A percentile compares a stretch with the other conserved stretches of the same genome.
Evolutionary conservation across 345 rosid genomes (phyloP).

Genomic region (Syzygium jambos): DNA sequence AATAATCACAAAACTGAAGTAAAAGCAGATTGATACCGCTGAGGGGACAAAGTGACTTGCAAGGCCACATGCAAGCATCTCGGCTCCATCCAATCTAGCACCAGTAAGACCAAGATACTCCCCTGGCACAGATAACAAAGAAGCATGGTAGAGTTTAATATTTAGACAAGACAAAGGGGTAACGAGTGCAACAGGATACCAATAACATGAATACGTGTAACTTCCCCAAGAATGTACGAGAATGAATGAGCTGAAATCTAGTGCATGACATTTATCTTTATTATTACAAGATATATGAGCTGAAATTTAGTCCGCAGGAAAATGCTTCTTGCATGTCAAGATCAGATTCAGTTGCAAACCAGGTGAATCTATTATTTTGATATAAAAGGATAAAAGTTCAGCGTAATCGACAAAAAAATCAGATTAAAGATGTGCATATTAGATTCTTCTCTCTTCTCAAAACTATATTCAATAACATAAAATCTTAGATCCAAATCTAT

Average conservation of each 20-base stretch:
- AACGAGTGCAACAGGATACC: neutral
- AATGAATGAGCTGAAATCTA: neutral
- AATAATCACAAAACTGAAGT: neutral
- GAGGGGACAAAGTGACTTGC: conserved; percentile 81
- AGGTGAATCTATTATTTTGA: neutral
- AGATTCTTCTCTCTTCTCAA: neutral
- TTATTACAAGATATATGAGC: neutral
- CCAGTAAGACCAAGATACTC: conserved; percentile 79
- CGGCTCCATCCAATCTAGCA: conserved; percentile 68
- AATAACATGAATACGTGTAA: neutral
- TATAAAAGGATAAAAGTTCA: neutral
- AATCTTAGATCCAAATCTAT: neutral
- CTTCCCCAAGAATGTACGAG: neutral
- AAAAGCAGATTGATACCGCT: conserved; percentile 23
- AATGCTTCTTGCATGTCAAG: neutral
- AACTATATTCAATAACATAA: neutral
- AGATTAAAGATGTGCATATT: neutral
- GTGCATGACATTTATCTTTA: neutral
- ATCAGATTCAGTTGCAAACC: neutral
- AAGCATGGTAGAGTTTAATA: neutral
- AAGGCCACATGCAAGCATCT: conserved; percentile 84
- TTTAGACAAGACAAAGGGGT: neutral
- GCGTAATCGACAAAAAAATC: neutral
- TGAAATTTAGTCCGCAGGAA: neutral
- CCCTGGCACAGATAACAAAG: conserved; percentile 26